Base-by-base conservation (phyloP, 2,329 filamentous ascomycete genomes). In the Trichoderma polysporum region DNA sequence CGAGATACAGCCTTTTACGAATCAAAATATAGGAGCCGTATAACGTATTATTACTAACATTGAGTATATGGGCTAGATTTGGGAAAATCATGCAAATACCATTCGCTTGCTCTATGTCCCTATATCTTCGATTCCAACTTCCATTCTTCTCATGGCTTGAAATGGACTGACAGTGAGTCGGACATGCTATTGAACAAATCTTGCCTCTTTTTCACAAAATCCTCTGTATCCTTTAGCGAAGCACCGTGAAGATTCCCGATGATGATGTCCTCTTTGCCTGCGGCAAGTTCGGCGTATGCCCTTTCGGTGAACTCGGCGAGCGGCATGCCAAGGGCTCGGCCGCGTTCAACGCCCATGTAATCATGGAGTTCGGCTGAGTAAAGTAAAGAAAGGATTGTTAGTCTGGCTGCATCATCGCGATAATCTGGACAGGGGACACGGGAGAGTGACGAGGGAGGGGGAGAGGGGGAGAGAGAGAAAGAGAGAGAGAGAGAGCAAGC, bases 271-370 rank as follows among this genome's bases (percentile, higher is more conserved):
- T 67, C 66, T 31, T 67, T 58, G n/a, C 45, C 66, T 13, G 35
- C n/a, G 10, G 31, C 58, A 57, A 62, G 66, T 25, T 31, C 58
- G 6, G 58, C 58, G 7, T 67, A 67, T 12, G 58, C 58, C 22
- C 63, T 22, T 0, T 67, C 58, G 2, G 58, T 67, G 15, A 63
- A 67, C n/a, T 67, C 58, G 7, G 22, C 66, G 27, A 67, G 31
- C 10, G 58, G 66, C 58, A 67, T 67, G 50, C 66, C 66, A 2
- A 67, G 13, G 15, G 49, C 15, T 19, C 66, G 50, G 15, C 66
- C 66, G 12, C 54, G 54, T 27, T 67, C 58, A 33, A 50, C 9
- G 8, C 66, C 58, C 52, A 56, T 56, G 22, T 63, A 57, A 50
- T 67, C 66, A 19, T 67, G 58, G 2, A 67, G 22, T 37, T 67